phyloP scores from a whole-genome alignment of 768 basidiomycete species.

The Tricholoma bakamatsutake region DNA sequence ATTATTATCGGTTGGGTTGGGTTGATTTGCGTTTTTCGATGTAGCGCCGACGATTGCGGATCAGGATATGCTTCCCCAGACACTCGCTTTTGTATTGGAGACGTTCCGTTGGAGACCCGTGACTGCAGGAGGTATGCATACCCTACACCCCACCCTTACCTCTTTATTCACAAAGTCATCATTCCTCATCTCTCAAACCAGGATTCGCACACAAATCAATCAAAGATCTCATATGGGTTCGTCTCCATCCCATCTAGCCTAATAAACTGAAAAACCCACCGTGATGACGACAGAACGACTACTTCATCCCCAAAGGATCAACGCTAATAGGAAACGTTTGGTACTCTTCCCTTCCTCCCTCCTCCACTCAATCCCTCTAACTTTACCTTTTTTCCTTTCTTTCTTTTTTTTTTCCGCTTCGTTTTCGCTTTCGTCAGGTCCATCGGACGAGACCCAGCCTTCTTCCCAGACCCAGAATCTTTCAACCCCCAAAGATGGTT shows the following conservation, averaged over 20 bases:
- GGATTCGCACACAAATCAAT: slow-evolving; percentile 62
- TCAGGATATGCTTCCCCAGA: slow-evolving; percentile 36
- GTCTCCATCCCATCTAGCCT: no score
- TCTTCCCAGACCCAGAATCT: slow-evolving; percentile 53
- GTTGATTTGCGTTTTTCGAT: no score
- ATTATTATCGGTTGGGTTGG: background rate
- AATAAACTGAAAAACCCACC: no score
- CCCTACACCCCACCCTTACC: background rate
- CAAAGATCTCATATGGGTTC: slow-evolving; percentile 51
- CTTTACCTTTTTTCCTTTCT: background rate
- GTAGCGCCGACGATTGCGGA: slow-evolving; percentile 36
- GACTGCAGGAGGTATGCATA: slow-evolving; percentile 33
- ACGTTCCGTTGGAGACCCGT: slow-evolving; percentile 49
- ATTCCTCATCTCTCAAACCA: slow-evolving; percentile 7
- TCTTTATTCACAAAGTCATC: background rate
- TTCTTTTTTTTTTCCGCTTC: no score
- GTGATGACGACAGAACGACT: slow-evolving; percentile 21
- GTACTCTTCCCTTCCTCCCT: slow-evolving; percentile 21
- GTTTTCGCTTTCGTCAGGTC: no score
- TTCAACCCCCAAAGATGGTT: slow-evolving; percentile 61
- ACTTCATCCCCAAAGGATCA: slow-evolving; percentile 50
- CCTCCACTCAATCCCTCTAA: background rate
- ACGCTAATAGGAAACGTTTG: slow-evolving; percentile 58
- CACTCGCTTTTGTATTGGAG: slow-evolving; percentile 46
- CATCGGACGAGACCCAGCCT: slow-evolving; percentile 49